A percentile compares a stretch with the other conserved stretches of the same genome.
Evolutionary conservation across 2,329 filamentous ascomycete genomes (phyloP).

Genomic region (Xylariaceae sp.): DNA sequence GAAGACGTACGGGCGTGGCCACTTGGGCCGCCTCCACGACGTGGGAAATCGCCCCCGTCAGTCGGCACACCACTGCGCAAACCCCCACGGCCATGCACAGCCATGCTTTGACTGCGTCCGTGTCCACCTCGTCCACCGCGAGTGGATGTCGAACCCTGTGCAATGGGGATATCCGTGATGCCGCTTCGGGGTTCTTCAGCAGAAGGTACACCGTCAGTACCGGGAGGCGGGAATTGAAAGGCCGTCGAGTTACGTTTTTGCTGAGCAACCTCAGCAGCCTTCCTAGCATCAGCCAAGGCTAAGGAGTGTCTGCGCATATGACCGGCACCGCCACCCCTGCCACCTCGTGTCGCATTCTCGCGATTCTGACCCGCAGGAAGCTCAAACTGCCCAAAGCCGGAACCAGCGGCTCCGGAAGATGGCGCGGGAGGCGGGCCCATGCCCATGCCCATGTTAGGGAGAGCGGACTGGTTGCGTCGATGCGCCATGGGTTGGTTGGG

Average conservation of each 20-base stretch:
- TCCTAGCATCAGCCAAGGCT: slow-evolving; percentile 91
- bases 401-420: slow-evolving; percentile 80
- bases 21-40: slow-evolving; percentile 60
- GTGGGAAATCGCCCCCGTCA: slow-evolving; percentile 61
- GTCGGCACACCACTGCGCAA: slow-evolving; percentile 58
- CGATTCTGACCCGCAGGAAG: slow-evolving; percentile 56
- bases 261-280: slow-evolving; percentile 92
- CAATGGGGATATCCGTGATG: slow-evolving; percentile 36
- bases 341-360: slow-evolving; percentile 67
- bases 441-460: slow-evolving; percentile 87
- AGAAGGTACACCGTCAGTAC: slow-evolving; percentile 51
- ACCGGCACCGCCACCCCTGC: slow-evolving; percentile 60
- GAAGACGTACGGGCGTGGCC: slow-evolving; percentile 79
- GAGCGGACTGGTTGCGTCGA: slow-evolving; percentile 95
- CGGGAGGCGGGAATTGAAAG: slow-evolving; percentile 88
- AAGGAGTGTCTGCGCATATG: slow-evolving; percentile 94
- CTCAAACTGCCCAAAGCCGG: slow-evolving; percentile 73
- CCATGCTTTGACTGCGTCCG: slow-evolving; percentile 88
- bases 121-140: slow-evolving; percentile 55
- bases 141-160: slow-evolving; percentile 37
- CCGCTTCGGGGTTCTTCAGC: slow-evolving; percentile 54
- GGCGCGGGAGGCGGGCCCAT: slow-evolving; percentile 87
- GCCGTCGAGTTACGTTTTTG: slow-evolving; percentile 91
- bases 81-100: slow-evolving; percentile 64
- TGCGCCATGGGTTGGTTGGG: slow-evolving; percentile 78